Conservation (phyloP, 2,329 filamentous ascomycete species). For the Cladosporium sphaerospermum region DNA sequence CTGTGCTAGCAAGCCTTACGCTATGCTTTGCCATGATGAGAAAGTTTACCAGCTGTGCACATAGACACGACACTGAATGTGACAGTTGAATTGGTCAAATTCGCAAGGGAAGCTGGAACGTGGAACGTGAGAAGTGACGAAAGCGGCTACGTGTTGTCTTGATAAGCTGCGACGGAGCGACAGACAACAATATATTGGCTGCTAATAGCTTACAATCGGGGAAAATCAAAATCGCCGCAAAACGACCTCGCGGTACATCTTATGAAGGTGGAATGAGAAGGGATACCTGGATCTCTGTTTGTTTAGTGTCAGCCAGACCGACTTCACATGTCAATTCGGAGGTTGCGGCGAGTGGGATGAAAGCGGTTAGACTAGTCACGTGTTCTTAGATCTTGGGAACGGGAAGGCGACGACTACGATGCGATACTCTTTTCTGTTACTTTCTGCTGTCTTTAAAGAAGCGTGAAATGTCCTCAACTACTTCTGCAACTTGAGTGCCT, state of each 20-base stretch:
- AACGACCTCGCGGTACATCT: no score
- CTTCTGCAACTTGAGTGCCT: slow-evolving; percentile 31
- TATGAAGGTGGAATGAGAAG: no score
- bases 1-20: neutral
- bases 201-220: neutral
- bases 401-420: neutral
- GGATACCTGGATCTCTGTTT: neutral
- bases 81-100: no score
- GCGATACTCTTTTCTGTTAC: neutral
- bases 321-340: slow-evolving; percentile 6
- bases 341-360: neutral
- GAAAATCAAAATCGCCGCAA: no score
- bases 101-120: neutral
- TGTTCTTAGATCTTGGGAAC: neutral
- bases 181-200: neutral
- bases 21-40: slow-evolving; percentile 1
- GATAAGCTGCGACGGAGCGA: neutral
- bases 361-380: neutral
- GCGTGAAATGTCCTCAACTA: slow-evolving; percentile 17
- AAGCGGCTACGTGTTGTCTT: slow-evolving; percentile 11
- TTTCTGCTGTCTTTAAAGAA: slow-evolving; percentile 2
- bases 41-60: neutral
- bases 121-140: slow-evolving; percentile 2
- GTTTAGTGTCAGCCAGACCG: neutral
- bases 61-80: slow-evolving; percentile 4